phyloP scores from a whole-genome alignment of 2,329 filamentous ascomycete species.

The Lecanoromycetidae sp. region DNA sequence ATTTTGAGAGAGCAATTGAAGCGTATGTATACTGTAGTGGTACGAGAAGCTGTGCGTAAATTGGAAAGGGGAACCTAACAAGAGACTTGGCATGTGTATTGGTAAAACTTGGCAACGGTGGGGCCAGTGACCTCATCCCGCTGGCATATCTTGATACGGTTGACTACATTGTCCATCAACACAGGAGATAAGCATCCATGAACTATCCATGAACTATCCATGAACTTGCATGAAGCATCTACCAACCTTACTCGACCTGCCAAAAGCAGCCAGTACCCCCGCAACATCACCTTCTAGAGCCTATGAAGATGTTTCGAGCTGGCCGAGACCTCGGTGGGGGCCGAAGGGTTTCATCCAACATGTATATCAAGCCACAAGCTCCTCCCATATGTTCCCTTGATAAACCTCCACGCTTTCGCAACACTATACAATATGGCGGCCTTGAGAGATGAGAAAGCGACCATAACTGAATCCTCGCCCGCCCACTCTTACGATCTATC shows the following conservation, averaged over 20 bases:
- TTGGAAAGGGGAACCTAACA: not conserved
- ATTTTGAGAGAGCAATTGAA: not conserved
- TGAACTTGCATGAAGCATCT: not conserved
- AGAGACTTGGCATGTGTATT: not conserved
- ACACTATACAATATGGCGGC: not conserved
- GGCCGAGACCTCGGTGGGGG: not conserved
- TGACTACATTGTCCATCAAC: too few relatives aligned
- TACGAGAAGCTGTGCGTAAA: not conserved
- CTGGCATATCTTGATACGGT: too few relatives aligned
- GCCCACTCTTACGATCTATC: not conserved
- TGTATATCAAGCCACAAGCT: not conserved
- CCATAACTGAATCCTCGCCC: not conserved
- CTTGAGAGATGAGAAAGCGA: not conserved
- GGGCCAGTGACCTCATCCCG: too few relatives aligned
- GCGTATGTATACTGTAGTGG: not conserved
- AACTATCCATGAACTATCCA: not conserved
- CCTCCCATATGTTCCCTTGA: not conserved
- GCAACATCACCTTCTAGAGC: not conserved
- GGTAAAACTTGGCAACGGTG: not conserved
- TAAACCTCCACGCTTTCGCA: not conserved
- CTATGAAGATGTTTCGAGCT: not conserved
- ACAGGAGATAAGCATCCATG: not conserved
- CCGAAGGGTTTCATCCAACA: not conserved
- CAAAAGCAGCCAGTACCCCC: not conserved
- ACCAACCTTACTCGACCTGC: not conserved